Base-by-base conservation (phyloP, 768 basidiomycete species). In the Clitopilus passeckerianus region DNA sequence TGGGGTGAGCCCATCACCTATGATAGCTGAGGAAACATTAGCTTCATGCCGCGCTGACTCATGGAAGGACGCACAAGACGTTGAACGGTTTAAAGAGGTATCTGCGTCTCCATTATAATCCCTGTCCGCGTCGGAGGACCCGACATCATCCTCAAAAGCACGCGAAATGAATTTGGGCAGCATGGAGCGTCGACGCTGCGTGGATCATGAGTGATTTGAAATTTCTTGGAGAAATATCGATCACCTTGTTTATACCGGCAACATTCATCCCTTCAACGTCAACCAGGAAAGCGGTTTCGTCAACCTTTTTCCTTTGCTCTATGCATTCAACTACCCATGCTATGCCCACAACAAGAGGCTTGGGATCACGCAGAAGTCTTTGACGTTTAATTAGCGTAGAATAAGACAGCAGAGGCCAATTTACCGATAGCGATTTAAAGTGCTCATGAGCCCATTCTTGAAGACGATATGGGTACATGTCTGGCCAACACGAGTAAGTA, bases 281-380 rank as follows among this genome's bases (percentile, higher is more conserved):
- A 56, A 93, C 79, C 33, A 86, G 72, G 67, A 85, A 90, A 46
- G 74, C 79, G 3, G 75, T 70, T 68, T 93, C 93, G 22, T 87
- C 90, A 2, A 89, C 82, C 50, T 72, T 81, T 37, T 70, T 70
- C 50, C 80, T 78, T 62, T 86, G 82, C 65, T 94, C 92, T 1
- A 82, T 88, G 63, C 92, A 95, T 66, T 91, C 86, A 1, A 94
- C 90, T 5, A 95, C 89, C 93, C 93, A 95, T 16, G 85, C 88
- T 64, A 94, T 91, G 7, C 91, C 90, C 15, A 96, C 89, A 15
- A 93, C 86, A 23, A 75, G 63, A 0, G 93, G 93, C 66, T 87
- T 66, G 70, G 82, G 90, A 41, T 91, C 86, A 50, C 83, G 75
- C 22, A 91, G 73, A 53, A 85, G 67, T 56, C 89, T 90, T 34